Percentiles rank a stretch among this genome's conserved stretches.
phyloP scores from a whole-genome alignment of 495 filamentous ascomycete species.

The Hyaloscypha variabilis region DNA sequence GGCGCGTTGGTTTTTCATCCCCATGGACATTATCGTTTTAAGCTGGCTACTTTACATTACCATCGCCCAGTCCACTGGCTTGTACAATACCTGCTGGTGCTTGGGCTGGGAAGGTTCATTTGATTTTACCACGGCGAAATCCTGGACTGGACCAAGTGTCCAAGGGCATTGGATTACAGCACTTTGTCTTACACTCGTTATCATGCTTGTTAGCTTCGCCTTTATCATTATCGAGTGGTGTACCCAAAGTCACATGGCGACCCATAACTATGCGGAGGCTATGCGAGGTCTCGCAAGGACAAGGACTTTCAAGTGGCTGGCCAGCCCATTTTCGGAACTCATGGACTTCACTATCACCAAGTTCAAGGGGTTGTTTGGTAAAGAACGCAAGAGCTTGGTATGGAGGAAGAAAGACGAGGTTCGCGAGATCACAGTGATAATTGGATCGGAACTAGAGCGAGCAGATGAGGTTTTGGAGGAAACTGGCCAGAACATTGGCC shows the following conservation, averaged over 20 bases:
- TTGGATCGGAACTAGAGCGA: too few relatives aligned
- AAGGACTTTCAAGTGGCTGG: too few relatives aligned
- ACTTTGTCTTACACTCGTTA: background rate
- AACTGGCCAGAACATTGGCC: too few relatives aligned
- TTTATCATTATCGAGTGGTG: conserved; percentile 5
- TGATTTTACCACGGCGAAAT: background rate
- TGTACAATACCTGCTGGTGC: conserved; percentile 8
- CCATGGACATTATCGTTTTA: background rate
- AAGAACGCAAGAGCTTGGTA: too few relatives aligned
- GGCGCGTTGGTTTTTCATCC: background rate
- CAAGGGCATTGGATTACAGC: background rate
- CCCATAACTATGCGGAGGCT: background rate
- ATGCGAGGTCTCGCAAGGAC: too few relatives aligned
- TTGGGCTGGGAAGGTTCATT: conserved; percentile 2
- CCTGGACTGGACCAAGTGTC: background rate
- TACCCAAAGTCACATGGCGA: background rate
- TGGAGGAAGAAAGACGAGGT: too few relatives aligned
- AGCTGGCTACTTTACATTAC: conserved; percentile 2
- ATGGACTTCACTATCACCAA: too few relatives aligned
- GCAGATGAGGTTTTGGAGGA: too few relatives aligned
- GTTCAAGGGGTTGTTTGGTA: too few relatives aligned
- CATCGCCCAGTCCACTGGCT: background rate
- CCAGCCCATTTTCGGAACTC: too few relatives aligned
- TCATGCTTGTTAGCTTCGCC: conserved; percentile 1
- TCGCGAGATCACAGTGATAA: too few relatives aligned